Evolutionary conservation across 306 rosid species (phyloP).

Genomic region (Astragalus glycyphyllos): DNA sequence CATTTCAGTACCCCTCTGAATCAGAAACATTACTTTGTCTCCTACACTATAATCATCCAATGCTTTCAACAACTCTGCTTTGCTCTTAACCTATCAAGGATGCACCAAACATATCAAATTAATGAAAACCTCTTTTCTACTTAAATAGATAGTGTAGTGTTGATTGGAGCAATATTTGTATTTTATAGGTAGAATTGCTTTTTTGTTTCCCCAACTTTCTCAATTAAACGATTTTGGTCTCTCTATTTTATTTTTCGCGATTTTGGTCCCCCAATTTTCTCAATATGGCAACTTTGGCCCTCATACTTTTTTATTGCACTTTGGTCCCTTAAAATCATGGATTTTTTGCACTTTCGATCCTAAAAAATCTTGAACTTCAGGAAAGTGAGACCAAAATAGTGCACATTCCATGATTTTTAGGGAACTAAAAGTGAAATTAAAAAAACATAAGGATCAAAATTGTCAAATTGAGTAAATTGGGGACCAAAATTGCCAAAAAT

Average conservation of each 20-base stretch:
- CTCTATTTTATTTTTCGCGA: no score
- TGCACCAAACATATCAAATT: conserved; percentile 24
- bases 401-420: no score
- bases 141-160: conserved; percentile 1
- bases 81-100: conserved; percentile 72
- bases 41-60: conserved; percentile 83
- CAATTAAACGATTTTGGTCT: no score
- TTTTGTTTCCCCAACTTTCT: not conserved
- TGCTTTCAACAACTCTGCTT: conserved; percentile 75
- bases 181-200: not conserved
- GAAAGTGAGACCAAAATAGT: no score
- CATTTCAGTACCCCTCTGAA: conserved; percentile 72
- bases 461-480: not conserved
- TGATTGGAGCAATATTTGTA: conserved; percentile 6
- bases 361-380: no score
- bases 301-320: no score
- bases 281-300: no score
- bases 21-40: conserved; percentile 63
- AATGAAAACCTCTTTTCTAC: not conserved
- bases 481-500: not conserved
- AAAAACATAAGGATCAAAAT: no score
- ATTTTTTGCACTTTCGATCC: no score
- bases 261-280: not conserved
- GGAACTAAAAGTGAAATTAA: no score
- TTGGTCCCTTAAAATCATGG: no score